phyloP scores from a whole-genome alignment of 345 rosid species.

The Hibiscus mutabilis region DNA sequence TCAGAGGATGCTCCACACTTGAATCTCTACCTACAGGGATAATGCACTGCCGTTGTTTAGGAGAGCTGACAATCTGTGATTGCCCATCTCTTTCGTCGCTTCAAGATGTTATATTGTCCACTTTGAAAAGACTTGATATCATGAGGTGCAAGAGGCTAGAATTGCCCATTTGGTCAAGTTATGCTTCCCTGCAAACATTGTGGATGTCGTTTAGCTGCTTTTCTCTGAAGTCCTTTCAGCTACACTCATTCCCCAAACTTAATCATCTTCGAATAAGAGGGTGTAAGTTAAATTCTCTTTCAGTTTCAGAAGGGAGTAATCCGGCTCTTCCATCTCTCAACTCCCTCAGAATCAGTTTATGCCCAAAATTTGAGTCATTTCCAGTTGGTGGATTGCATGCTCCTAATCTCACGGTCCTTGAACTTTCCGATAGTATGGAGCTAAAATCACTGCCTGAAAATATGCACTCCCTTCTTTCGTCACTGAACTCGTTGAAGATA shows the following conservation, averaged over 20 bases:
- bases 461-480: background rate
- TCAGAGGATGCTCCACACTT: background rate
- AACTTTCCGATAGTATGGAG: background rate
- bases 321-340: background rate
- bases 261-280: background rate
- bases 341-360: background rate
- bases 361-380: background rate
- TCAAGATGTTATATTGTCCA: background rate
- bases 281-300: background rate
- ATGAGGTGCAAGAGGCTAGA: background rate
- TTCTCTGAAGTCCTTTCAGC: background rate
- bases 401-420: background rate
- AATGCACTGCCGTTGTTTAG: background rate
- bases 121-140: slow-evolving; percentile 10
- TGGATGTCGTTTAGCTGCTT: slow-evolving; percentile 1
- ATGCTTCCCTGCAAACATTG: slow-evolving; percentile 2
- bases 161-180: background rate
- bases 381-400: background rate
- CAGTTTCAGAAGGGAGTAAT: background rate
- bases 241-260: slow-evolving; percentile 2
- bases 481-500: background rate
- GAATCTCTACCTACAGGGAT: background rate
- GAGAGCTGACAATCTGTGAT: slow-evolving; percentile 8
- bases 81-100: background rate
- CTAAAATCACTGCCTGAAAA: background rate